Conservation (phyloP, 2,329 filamentous ascomycete genomes). For the Graphiopsis chlorocephala region DNA sequence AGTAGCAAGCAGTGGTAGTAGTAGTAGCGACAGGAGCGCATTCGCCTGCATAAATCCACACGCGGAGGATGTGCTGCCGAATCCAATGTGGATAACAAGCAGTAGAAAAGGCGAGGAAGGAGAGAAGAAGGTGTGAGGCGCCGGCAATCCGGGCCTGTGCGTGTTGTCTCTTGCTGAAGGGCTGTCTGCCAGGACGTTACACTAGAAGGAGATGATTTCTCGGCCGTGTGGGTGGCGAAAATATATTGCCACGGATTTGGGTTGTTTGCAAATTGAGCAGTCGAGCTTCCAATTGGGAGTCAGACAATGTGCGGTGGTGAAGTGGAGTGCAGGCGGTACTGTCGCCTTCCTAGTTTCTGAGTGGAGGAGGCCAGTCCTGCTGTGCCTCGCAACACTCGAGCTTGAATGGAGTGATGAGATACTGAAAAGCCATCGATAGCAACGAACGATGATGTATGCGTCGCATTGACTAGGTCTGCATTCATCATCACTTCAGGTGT, state of each 20-base stretch:
- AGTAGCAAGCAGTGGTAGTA: too few species aligned
- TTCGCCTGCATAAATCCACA: background rate
- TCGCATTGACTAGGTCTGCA: background rate
- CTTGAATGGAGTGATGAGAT: background rate
- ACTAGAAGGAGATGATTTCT: background rate
- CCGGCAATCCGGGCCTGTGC: background rate
- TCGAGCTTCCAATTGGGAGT: background rate
- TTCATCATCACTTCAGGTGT: slow-evolving; percentile 1
- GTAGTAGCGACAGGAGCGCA: background rate
- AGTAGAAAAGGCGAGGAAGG: background rate
- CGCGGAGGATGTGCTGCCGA: background rate
- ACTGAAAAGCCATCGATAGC: background rate
- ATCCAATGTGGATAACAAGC: background rate
- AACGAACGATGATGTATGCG: background rate
- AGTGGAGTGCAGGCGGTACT: background rate
- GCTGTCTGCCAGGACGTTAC: slow-evolving; percentile 3
- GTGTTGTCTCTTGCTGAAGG: slow-evolving; percentile 2
- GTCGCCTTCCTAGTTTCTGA: background rate
- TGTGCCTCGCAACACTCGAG: slow-evolving; percentile 4
- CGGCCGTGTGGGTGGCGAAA: background rate
- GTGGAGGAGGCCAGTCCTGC: slow-evolving; percentile 5
- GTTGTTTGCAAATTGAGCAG: background rate
- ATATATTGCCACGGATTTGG: background rate
- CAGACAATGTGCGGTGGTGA: background rate
- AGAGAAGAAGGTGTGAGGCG: background rate